Evolutionary conservation across 2,329 filamentous ascomycete genomes (phyloP).

Genomic region (Purpureocillium takamizusanense): DNA sequence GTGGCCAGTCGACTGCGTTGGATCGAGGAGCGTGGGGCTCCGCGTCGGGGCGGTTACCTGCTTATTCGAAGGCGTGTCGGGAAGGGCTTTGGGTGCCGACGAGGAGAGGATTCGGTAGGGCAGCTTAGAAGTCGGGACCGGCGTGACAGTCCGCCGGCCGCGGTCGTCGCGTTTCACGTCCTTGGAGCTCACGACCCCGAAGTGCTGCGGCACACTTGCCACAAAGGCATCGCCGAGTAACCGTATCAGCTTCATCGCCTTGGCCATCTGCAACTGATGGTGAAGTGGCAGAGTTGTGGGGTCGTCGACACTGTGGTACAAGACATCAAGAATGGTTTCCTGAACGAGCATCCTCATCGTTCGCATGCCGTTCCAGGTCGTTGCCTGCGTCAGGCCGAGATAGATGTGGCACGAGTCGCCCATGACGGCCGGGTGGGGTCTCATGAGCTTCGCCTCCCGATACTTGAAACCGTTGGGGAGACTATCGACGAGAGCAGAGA

Average conservation of each 20-base stretch:
- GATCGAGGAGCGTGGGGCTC: slow-evolving; percentile 30
- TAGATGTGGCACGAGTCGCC: slow-evolving; percentile 35
- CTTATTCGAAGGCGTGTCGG: slow-evolving; percentile 1
- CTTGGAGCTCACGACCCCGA: slow-evolving; percentile 34
- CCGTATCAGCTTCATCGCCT: slow-evolving; percentile 26
- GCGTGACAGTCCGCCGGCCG: slow-evolving; percentile 10
- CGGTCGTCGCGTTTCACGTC: slow-evolving; percentile 19
- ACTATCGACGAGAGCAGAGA: slow-evolving; percentile 25
- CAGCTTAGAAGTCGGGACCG: slow-evolving; percentile 19
- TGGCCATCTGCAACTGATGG: slow-evolving; percentile 26
- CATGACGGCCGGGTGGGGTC: slow-evolving; percentile 31
- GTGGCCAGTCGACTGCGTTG: slow-evolving; percentile 22
- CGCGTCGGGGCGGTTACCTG: slow-evolving; percentile 2
- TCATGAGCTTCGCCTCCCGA: slow-evolving; percentile 27
- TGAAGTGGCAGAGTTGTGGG: slow-evolving; percentile 16
- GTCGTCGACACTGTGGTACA: slow-evolving; percentile 24
- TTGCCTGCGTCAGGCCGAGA: slow-evolving; percentile 31
- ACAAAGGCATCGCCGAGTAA: slow-evolving; percentile 31
- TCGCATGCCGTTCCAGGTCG: slow-evolving; percentile 38
- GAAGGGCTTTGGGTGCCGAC: slow-evolving; percentile 2
- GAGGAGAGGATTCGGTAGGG: slow-evolving; percentile 20
- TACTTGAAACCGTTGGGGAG: slow-evolving; percentile 33
- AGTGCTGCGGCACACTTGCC: slow-evolving; percentile 39
- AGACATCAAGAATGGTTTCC: slow-evolving; percentile 35
- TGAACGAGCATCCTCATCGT: slow-evolving; percentile 36